phyloP scores from a whole-genome alignment of 208 protist species.

The Trypanosoma congolense region DNA sequence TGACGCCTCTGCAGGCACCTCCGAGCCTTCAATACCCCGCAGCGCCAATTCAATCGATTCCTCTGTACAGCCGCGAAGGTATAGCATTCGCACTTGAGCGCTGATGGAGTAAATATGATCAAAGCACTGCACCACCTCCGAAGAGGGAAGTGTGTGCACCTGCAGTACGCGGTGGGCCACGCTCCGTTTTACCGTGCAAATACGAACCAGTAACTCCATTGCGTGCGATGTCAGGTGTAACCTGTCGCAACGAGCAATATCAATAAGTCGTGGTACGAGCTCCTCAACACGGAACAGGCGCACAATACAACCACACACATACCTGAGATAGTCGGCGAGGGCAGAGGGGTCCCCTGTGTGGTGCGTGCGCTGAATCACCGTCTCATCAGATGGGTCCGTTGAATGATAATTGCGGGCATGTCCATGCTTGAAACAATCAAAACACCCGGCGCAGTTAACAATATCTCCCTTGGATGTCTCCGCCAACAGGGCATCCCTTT shows the following conservation, averaged over 20 bases:
- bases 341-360: constrained; percentile 10
- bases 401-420: background rate
- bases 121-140: constrained; percentile 48
- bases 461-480: background rate
- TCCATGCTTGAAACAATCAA: background rate
- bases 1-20: background rate
- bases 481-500: constrained; percentile 6
- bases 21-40: constrained; percentile 18
- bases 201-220: constrained; percentile 60
- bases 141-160: constrained; percentile 63
- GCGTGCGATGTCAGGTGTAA: constrained; percentile 46
- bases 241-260: constrained; percentile 55
- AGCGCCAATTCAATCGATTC: constrained; percentile 27
- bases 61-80: constrained; percentile 26
- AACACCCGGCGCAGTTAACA: background rate
- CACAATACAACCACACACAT: constrained; percentile 30
- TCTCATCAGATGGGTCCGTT: constrained; percentile 3
- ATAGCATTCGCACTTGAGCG: constrained; percentile 25
- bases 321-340: constrained; percentile 38
- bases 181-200: constrained; percentile 49
- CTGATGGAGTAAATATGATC: constrained; percentile 54
- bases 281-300: constrained; percentile 29
- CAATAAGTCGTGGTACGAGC: constrained; percentile 61
- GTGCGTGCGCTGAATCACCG: background rate
- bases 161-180: constrained; percentile 59